Base-by-base conservation (phyloP, 345 rosid species). In the Aethionema arabicum region DNA sequence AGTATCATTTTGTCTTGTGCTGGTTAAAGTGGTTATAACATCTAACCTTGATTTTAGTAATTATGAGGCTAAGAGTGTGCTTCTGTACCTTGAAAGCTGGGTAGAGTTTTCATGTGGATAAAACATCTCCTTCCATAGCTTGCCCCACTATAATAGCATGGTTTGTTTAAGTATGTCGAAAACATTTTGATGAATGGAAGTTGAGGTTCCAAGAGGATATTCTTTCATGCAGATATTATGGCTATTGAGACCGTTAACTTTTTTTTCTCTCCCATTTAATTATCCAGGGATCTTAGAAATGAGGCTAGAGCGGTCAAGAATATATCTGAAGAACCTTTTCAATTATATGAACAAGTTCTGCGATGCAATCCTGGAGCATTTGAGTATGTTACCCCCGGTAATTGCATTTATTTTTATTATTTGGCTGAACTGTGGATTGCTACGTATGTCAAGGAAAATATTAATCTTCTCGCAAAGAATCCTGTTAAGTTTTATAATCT, bases 361-460 rank as follows among this genome's bases (percentile, higher is more conserved):
- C 86, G 38, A 56, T 82, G 61, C 60, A 73, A 79, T 76, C 86
- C 85, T 7, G 77, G 81, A 56, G 98, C 96, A 71, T 85, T 89
- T 72, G 93, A 92, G 85, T 85, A 80, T 82, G 86, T 75, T 60
- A 76, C 76, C 71, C 82, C 84, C 69, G 95, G 97, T 87, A 87
- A 85, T 77, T 68, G 72, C 84, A 69, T 33, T 66, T 70, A 61
- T 66, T 65, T 57, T 48, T 30, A 31, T 14, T 55, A 45, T 72
- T 39, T 38, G 32, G 45, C 41, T 39, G 9, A 55, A 39, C 9
- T 64, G 2, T 52, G 32, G 21, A 36, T n/a, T 54, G 43, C 49
- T 56, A 38, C 55, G 52, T 12, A 51, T 57, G 14, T 65, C 45
- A 5, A 27, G 42, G 60, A 13, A 43, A 58, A 21, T 52, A 4